Base-by-base conservation (phyloP, 176 grass and related monocot species). In the Oryza meridionalis region DNA sequence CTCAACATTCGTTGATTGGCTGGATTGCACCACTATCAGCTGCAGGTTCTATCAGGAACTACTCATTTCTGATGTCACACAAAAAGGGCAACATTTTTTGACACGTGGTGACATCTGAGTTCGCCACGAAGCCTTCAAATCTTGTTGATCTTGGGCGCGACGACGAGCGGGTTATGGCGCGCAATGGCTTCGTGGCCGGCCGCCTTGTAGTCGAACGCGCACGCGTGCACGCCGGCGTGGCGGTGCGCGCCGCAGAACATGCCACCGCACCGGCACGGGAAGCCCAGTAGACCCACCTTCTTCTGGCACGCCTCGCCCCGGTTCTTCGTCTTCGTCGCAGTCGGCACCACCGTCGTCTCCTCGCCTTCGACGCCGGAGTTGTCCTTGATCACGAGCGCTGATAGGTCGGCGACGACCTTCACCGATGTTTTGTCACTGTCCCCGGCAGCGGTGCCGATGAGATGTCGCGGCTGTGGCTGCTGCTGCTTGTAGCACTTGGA, bases 201-300 rank as follows among this genome's bases (percentile, higher is more conserved):
- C 19, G 35, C 35, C 55, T 43, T 77, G 75, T 63, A 64, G n/a
- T 64, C 55, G 35, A 77, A 42, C 17, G 1, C 1, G 3, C 55
- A 77, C 3, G 33, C 55, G 3, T 77, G 75, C 9, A 5, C 17
- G 17, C 1, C 9, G 17, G 3, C 3, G 50, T 76, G 50, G 2
- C 73, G 49, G 50, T 76, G 73, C 19, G 35, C 7, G n/a, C 55
- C n/a, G 37, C 58, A 77, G 13, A 43, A 77, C 21, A 31, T 44
- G 55, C 75, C n/a, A 12, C 55, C 35, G n/a, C 37, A 77, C 5
- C 58, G 35, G 35, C 76, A 77, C 1, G 12, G 19, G 55, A 77
- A 77, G 6, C 75, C 55, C 3, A 77, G 55, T n/a, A 77, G 6
- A 21, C 75, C 75, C 6, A 64, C 75, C 35, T 77, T 77, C 55